Evolutionary conservation across 2,329 filamentous ascomycete species (phyloP).

Genomic region (Aspergillus tamarii): DNA sequence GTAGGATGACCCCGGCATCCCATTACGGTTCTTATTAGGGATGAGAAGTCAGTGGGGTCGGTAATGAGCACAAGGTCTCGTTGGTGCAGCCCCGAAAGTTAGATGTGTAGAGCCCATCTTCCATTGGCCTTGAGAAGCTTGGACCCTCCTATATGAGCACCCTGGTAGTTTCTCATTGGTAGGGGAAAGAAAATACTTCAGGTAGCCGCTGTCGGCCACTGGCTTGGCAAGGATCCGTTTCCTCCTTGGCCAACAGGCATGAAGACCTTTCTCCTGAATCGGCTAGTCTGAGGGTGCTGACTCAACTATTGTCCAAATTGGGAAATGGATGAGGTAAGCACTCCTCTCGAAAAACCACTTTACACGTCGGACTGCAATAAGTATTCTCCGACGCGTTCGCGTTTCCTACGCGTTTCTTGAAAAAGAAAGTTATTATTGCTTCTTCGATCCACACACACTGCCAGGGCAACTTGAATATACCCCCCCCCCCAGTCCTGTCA

Average conservation of each 20-base stretch:
- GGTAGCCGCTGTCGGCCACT: background rate
- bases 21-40: constrained; percentile 12
- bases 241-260: constrained; percentile 13
- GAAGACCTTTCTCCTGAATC: constrained; percentile 18
- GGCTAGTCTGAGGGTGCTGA: constrained; percentile 9
- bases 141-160: constrained; percentile 8
- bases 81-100: constrained; percentile 20
- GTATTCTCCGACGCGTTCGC: constrained; percentile 24
- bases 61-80: constrained; percentile 16
- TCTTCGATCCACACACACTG: background rate
- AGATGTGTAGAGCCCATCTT: background rate
- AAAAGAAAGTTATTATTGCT: constrained; percentile 2
- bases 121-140: constrained; percentile 13
- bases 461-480: background rate
- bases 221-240: constrained; percentile 22
- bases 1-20: constrained; percentile 7
- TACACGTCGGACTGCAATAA: constrained; percentile 33
- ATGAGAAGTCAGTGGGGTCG: constrained; percentile 11
- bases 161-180: constrained; percentile 12
- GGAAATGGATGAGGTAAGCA: constrained; percentile 1
- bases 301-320: background rate
- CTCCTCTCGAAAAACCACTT: constrained; percentile 37
- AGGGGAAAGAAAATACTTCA: background rate
- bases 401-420: constrained; percentile 18
- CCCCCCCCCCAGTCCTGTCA: background rate